Base-by-base conservation (phyloP, 306 rosid genomes). In the Cyamopsis tetragonoloba region DNA sequence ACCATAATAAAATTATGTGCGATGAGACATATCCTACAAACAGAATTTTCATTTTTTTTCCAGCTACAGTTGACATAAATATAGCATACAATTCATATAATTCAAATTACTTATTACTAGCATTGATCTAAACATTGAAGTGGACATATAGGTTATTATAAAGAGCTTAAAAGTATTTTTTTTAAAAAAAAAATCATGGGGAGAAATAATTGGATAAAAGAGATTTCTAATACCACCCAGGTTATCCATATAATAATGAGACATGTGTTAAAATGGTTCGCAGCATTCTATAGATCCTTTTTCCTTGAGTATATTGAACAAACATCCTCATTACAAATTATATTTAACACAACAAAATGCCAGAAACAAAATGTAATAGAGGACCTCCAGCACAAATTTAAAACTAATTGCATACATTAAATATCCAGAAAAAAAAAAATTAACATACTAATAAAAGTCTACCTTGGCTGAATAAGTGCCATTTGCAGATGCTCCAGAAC, bases 401-500 rank as follows among this genome's bases (percentile, higher is more conserved):
- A 31, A 35, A 35, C 7, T 1, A 7, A 18, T 26, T 19, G 31
- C 34, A 17, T 48, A n/a, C n/a, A 39, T 41, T 42, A 3, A 22
- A 30, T 39, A 14, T 13, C n/a, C n/a, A n/a, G n/a, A n/a, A n/a
- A n/a, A n/a, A n/a, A n/a, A n/a, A n/a, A n/a, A n/a, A n/a, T n/a
- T n/a, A n/a, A n/a, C n/a, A n/a, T n/a, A n/a, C n/a, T n/a, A 53
- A 18, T 24, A 6, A 10, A 55, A 27, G 22, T 42, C 26, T 79
- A 89, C 90, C 90, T 86, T 84, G 66, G 46, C 44, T 26, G 56
- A 67, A 37, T 62, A 78, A 35, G 55, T 44, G 19, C 82, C 86
- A 73, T 81, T 88, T 44, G 71, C 2, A 2, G 70, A 65, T 65
- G 68, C 65, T 80, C 73, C 79, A 68, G 77, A 72, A 68, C 76